Evolutionary conservation across 2,329 filamentous ascomycete species (phyloP), one percentile per base, ranked within the genome.

Genomic region (Simplicillium sp.): DNA sequence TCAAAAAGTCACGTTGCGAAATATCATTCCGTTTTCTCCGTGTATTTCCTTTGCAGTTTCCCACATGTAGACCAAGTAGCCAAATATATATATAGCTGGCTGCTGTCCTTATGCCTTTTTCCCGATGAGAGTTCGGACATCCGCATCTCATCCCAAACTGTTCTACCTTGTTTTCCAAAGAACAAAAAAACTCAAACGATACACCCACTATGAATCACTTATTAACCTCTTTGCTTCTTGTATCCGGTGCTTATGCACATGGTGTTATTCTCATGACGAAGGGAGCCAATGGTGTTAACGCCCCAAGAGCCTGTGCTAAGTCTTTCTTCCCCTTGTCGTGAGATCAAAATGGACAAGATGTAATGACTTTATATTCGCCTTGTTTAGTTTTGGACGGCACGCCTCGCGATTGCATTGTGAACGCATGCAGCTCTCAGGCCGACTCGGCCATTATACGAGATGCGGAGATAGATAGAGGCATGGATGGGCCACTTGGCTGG

Each of bases 401-500:
- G 2, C 43, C 43, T 7, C 43, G 43, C 9, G 15, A 44, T 16
- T 44, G 43, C n/a, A 35, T 44, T 32, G 39, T 42, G 16, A 44
- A 44, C 28, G 17, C 43, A 1, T 44, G 43, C 14, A 39, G 43
- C 25, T 25, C 39, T 28, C 43, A 44, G 11, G 43, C 43, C 3
- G 43, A 44, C 20, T 41, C 43, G 8, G 39, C 29, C 28, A 44
- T 44, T 16, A 44, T 44, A 5, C 39, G 43, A 9, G 43, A 44
- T 16, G 28, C 29, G 1, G 43, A 44, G 13, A 44, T 44, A 9
- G 15, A 29, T 7, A 31, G 14, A 11, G 43, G 43, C 15, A 39
- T 41, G 36, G 33, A 38, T 13, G 43, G 43, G 6, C 31, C 43
- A 3, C 17, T 44, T 8, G 42, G 42, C 8, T 36, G 17, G 28